These are phyloP conservation scores for Toxicodendron radicans DNA, from an alignment of 345 rosid species.

Conservation along the genomic window DNA sequence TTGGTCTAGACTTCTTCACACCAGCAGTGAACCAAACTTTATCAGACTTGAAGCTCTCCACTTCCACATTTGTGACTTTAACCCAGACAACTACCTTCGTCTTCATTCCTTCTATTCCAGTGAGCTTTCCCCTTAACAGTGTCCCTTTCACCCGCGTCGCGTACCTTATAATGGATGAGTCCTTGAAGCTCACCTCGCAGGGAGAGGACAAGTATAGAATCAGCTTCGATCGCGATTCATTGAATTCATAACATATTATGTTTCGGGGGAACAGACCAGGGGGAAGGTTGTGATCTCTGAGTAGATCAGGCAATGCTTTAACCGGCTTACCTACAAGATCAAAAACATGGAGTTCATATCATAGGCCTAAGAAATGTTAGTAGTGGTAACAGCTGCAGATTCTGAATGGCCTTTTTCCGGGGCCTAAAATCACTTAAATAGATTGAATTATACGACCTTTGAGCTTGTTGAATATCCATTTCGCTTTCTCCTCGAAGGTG, in stretches of 20 bases:
- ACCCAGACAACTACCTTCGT: conserved; percentile 48
- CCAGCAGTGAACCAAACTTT: conserved; percentile 43
- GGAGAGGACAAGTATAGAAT: conserved; percentile 28
- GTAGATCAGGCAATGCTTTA: conserved; percentile 37
- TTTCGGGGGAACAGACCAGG: conserved; percentile 37
- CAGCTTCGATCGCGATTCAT: conserved; percentile 29
- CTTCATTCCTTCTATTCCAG: conserved; percentile 39
- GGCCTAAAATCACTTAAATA: no score
- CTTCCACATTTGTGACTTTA: conserved; percentile 30
- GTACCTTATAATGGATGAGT: conserved; percentile 34
- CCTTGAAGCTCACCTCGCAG: conserved; percentile 40
- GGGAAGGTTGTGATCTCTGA: conserved; percentile 36
- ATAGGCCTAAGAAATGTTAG: no score
- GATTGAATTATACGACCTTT: conserved; percentile 29
- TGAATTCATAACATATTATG: conserved; percentile 38
- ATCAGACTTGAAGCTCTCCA: conserved; percentile 40
- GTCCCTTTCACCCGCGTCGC: conserved; percentile 30
- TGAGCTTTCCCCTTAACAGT: conserved; percentile 37
- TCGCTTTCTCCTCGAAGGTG: conserved; percentile 37
- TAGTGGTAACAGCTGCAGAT: no score
- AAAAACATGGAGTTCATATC: neutral
- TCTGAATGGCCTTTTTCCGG: no score
- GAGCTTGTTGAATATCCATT: conserved; percentile 35
- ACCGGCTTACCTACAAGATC: conserved; percentile 24
- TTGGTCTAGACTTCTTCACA: conserved; percentile 33